A percentile compares a stretch with the other conserved stretches of the same genome.
Evolutionary conservation across 2,329 filamentous ascomycete species (phyloP).

Genomic region (Hypoxylon sp.): DNA sequence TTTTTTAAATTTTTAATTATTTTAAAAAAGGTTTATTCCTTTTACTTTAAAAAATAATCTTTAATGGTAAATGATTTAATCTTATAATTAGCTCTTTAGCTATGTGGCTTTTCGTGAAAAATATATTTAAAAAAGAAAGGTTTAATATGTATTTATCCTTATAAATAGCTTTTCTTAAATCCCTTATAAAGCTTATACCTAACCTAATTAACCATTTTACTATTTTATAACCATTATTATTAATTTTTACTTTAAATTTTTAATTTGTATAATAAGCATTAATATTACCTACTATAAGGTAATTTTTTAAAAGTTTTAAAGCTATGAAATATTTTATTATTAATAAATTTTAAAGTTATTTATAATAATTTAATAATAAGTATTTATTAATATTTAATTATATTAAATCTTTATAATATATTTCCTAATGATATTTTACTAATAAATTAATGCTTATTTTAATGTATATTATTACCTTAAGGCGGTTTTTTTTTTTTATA

Average conservation of each 20-base stretch:
- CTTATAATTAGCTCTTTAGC: not conserved
- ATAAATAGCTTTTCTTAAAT: conserved; percentile 8
- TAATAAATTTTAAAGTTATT: conserved; percentile 5
- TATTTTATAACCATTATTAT: conserved; percentile 1
- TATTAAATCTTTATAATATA: not conserved
- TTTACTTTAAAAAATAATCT: conserved; percentile 8
- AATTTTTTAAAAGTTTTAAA: conserved; percentile 15
- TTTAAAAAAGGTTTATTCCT: conserved; percentile 12
- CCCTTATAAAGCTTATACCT: conserved; percentile 9
- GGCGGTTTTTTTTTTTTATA: conserved; percentile 4
- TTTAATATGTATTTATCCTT: conserved; percentile 9
- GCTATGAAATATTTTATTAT: conserved; percentile 11
- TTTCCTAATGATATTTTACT: conserved; percentile 19
- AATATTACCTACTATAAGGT: conserved; percentile 9
- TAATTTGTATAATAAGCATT: conserved; percentile 3
- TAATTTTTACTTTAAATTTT: conserved; percentile 3
- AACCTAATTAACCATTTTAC: conserved; percentile 3
- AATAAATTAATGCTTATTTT: conserved; percentile 7
- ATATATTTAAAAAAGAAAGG: conserved; percentile 9
- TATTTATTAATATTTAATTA: conserved; percentile 11
- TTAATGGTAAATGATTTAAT: conserved; percentile 15
- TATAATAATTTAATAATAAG: conserved; percentile 23
- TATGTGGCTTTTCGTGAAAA: conserved; percentile 6
- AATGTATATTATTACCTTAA: too few species aligned
- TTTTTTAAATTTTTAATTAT: conserved; percentile 12